A percentile compares a stretch with the other conserved stretches of the same genome.
Evolutionary conservation across 805 yeast species (phyloP).

Genomic region (Metschnikowia koreensis): DNA sequence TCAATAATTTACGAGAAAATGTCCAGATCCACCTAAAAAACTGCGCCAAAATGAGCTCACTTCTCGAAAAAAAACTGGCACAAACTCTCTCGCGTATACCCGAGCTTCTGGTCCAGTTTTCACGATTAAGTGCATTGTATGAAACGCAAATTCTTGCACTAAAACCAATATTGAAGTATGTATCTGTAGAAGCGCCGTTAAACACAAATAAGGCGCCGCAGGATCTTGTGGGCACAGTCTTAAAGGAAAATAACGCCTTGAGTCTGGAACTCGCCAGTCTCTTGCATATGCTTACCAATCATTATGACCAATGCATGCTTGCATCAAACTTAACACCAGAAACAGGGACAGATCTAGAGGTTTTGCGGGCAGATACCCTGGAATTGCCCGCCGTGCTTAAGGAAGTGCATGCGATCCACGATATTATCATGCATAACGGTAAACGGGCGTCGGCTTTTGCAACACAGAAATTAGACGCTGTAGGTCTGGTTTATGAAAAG

Average conservation of each 20-base stretch:
- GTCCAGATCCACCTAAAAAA: constrained; percentile 29
- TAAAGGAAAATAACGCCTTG: constrained; percentile 42
- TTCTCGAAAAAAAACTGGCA: background rate
- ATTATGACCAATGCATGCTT: constrained; percentile 73
- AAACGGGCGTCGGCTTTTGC: constrained; percentile 27
- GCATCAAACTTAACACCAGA: constrained; percentile 28
- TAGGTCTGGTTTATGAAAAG: constrained; percentile 16
- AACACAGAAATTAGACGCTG: constrained; percentile 12
- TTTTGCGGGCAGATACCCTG: constrained; percentile 50
- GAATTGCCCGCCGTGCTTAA: constrained; percentile 58
- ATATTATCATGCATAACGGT: constrained; percentile 36
- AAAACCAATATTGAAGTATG: constrained; percentile 5
- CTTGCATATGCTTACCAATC: constrained; percentile 70
- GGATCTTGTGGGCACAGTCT: constrained; percentile 9
- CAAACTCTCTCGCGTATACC: background rate
- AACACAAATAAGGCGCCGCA: background rate
- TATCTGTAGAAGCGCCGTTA: background rate
- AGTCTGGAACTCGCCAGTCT: constrained; percentile 72
- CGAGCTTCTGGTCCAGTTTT: constrained; percentile 13
- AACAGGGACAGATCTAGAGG: constrained; percentile 30
- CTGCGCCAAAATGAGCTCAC: constrained; percentile 7
- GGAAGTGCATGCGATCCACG: constrained; percentile 29
- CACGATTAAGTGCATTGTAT: constrained; percentile 16
- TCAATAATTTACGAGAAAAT: constrained; percentile 25
- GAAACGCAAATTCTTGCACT: constrained; percentile 13